Evolutionary conservation across 2,329 filamentous ascomycete species (phyloP).

Genomic region (Stemphylium beticola): DNA sequence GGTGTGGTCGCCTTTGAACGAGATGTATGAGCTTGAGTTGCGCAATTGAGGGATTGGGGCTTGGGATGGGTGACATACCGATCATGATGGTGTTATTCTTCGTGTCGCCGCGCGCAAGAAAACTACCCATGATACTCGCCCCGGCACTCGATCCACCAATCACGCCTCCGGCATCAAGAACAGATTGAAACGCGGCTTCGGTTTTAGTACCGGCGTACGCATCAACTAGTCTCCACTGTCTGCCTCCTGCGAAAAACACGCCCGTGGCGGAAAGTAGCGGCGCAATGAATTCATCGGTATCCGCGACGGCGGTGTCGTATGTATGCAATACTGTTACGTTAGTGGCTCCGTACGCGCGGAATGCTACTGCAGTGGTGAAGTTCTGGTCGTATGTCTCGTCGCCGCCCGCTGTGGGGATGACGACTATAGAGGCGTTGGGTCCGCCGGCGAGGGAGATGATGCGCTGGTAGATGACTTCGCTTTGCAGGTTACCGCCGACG

Average conservation of each 20-base stretch:
- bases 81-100: slow-evolving; percentile 31
- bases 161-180: slow-evolving; percentile 29
- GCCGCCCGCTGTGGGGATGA: slow-evolving; percentile 33
- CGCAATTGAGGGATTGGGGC: too few species aligned
- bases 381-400: slow-evolving; percentile 27
- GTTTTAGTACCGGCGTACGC: slow-evolving; percentile 34
- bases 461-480: slow-evolving; percentile 32
- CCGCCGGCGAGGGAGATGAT: slow-evolving; percentile 35
- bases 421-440: slow-evolving; percentile 27
- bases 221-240: slow-evolving; percentile 35
- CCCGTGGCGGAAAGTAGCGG: slow-evolving; percentile 27
- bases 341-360: slow-evolving; percentile 26
- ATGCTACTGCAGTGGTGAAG: slow-evolving; percentile 24
- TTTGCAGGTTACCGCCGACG: slow-evolving; percentile 33
- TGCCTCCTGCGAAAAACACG: slow-evolving; percentile 32
- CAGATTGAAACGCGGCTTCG: slow-evolving; percentile 26
- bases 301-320: slow-evolving; percentile 30
- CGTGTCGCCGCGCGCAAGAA: slow-evolving; percentile 32
- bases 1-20: neutral
- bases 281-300: slow-evolving; percentile 30
- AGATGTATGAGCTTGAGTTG: neutral
- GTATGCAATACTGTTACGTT: slow-evolving; percentile 36
- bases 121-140: slow-evolving; percentile 31
- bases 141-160: slow-evolving; percentile 32
- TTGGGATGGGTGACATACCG: slow-evolving; percentile 13